phyloP scores from a whole-genome alignment of 2,329 filamentous ascomycete species.

The Fonsecaea nubica region DNA sequence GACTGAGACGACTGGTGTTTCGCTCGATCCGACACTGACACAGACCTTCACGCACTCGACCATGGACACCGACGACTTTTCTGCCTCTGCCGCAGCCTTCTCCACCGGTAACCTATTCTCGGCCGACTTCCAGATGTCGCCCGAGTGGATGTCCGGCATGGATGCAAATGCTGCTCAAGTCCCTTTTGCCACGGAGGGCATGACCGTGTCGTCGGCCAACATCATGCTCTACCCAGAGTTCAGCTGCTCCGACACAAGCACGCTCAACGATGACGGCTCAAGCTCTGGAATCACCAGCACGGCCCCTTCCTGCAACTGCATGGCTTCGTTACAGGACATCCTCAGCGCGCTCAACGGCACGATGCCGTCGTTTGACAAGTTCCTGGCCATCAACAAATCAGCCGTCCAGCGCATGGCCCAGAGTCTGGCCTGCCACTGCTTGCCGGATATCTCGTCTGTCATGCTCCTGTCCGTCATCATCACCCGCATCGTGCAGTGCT shows the following conservation, averaged over 20 bases:
- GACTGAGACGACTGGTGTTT: neutral
- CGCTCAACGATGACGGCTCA: constrained; percentile 1
- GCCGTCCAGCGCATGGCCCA: constrained; percentile 7
- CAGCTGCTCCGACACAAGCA: constrained; percentile 6
- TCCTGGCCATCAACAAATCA: constrained; percentile 11
- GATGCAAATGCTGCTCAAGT: neutral
- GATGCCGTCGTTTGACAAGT: constrained; percentile 12
- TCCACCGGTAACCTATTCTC: neutral
- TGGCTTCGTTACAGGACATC: constrained; percentile 5
- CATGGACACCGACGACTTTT: neutral
- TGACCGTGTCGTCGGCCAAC: neutral
- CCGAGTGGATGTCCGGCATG: constrained; percentile 11
- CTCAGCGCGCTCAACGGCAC: constrained; percentile 5
- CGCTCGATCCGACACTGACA: constrained; percentile 8
- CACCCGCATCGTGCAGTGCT: constrained; percentile 13
- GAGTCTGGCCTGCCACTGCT: constrained; percentile 3
- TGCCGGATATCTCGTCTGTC: constrained; percentile 7
- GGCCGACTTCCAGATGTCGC: constrained; percentile 8
- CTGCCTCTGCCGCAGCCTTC: neutral
- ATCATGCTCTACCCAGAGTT: constrained; percentile 3
- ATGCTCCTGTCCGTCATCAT: constrained; percentile 13
- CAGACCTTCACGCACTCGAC: constrained; percentile 11
- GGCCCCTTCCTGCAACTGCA: constrained; percentile 1
- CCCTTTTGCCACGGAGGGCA: neutral
- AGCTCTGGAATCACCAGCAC: neutral